Evolutionary conservation across 257 asterid species (phyloP), one percentile per base, ranked within the genome.

Genomic region (Phtheirospermum japonicum): DNA sequence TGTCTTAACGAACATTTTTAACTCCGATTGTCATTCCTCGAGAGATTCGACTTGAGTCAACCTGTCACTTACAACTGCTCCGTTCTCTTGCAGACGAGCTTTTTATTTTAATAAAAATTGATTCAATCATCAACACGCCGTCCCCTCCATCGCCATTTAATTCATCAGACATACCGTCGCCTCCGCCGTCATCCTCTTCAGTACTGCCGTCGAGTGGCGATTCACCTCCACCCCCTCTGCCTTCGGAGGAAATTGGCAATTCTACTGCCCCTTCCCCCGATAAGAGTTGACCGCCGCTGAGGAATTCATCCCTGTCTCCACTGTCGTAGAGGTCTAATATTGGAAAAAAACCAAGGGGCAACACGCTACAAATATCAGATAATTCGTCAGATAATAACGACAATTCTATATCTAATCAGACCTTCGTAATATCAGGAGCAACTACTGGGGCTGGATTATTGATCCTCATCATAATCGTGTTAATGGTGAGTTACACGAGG

Each of bases 361-460:
- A 28, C 0, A 20, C 73, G 56, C 46, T 68, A 4, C 62, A 65
- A 5, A 53, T 76, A 28, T 34, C 67, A 4, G 53, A 37, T 20
- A 5, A 46, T 39, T 51, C 76, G 1, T n/a, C n/a, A n/a, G 2
- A 18, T 18, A 49, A 18, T 6, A 49, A 19, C 6, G 17, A 61
- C 2, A 28, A 28, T 26, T 26, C 23, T 1, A 64, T 54, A 64
- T 64, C 78, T 7, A 59, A 75, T 12, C 20, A 72, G 30, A 76
- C 17, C 12, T 52, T 72, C 36, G 39, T 84, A 6, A 73, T 84
- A 33, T 84, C 79, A 3, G 96, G 96, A 67, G 82, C 69, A 13
- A 83, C 85, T 0, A 85, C 75, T 0, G 88, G 85, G 0, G 94
- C 77, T 3, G 89, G 74, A 60, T 51, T 90, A 9, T 88, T 7